Base-by-base conservation (phyloP, 1,284 basidiomycete species). In the Apiotrichum siamense region DNA sequence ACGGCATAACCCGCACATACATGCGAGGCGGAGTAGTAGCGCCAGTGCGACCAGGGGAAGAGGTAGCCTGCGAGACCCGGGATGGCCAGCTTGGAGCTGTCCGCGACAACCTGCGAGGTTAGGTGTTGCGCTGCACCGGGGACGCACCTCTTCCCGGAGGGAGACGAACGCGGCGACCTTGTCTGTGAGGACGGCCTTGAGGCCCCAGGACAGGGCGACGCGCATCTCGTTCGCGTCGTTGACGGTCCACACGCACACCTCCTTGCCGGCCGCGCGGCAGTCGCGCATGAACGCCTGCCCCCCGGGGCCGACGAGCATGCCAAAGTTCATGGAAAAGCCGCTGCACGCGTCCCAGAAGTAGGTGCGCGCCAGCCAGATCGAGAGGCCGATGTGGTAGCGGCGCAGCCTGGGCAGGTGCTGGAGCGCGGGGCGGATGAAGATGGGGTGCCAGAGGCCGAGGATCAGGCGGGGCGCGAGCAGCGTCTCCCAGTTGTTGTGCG, bases 221-320 rank as follows among this genome's bases (percentile, higher is more conserved):
- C 91, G 87, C 93, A 98, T 97, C 69, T 94, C 85, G 50, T 81
- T 81, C 12, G 85, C 83, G 51, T 88, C 82, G 70, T 97, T 98
- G 31, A 97, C 93, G 0, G 94, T 98, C 96, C 96, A 98, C 12
- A 93, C 89, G 81, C 91, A 85, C 47, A 97, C 66, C 64, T 84
- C 83, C 80, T 98, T 98, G 18, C 87, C 87, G 0, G 81, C 84
- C 21, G 72, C 77, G 71, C 84, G 84, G 72, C 88, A 92, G 57
- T 93, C 85, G 44, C 78, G 73, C 52, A 87, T 77, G 72, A 97
- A 97, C 59, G 81, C 83, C 52, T 73, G 67, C 0, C 73, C 73
- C 58, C 89, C 89, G 11, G 75, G 66, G 7, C 82, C 83, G 41
- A 86, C 83, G 41, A 97, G 75, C 29, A 83, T 75, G 0, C 78